These are phyloP conservation scores for Rhodosporidiobolus sp. DNA, from an alignment of 768 basidiomycete genomes.

Conservation along the genomic window DNA sequence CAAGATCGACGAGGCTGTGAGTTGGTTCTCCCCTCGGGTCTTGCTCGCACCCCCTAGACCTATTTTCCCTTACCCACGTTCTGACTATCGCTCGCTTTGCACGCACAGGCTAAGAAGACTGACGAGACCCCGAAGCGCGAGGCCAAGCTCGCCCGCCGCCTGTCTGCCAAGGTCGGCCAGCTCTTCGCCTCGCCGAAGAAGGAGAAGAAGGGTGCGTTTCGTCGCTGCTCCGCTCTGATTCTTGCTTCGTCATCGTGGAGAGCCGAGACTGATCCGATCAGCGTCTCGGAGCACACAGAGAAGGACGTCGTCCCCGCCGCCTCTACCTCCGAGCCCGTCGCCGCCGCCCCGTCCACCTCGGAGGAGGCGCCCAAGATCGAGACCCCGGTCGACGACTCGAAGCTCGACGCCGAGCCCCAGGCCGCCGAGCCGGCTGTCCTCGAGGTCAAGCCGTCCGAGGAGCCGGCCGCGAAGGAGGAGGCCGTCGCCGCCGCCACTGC, in stretches of 20 bases:
- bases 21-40: background rate
- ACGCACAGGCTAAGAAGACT: slow-evolving; percentile 25
- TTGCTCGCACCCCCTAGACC: too few relatives aligned
- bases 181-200: slow-evolving; percentile 35
- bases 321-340: background rate
- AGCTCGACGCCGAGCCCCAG: background rate
- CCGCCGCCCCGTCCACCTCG: background rate
- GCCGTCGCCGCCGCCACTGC: background rate
- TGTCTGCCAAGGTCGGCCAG: slow-evolving; percentile 30
- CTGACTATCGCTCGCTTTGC: background rate
- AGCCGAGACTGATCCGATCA: background rate
- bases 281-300: background rate
- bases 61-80: background rate
- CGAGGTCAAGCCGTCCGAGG: slow-evolving; percentile 2
- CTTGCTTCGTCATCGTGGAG: background rate
- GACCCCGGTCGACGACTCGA: slow-evolving; percentile 14
- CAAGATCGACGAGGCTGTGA: slow-evolving; percentile 32
- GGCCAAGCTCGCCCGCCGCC: slow-evolving; percentile 32
- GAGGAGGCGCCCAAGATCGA: slow-evolving; percentile 21
- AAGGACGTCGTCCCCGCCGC: slow-evolving; percentile 18
- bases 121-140: slow-evolving; percentile 32
- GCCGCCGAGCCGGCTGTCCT: background rate
- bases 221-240: background rate
- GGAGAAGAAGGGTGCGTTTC: slow-evolving; percentile 27
- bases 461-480: slow-evolving; percentile 11